Base-by-base conservation (phyloP, 2,329 filamentous ascomycete genomes). In the Thelonectria discophora region DNA sequence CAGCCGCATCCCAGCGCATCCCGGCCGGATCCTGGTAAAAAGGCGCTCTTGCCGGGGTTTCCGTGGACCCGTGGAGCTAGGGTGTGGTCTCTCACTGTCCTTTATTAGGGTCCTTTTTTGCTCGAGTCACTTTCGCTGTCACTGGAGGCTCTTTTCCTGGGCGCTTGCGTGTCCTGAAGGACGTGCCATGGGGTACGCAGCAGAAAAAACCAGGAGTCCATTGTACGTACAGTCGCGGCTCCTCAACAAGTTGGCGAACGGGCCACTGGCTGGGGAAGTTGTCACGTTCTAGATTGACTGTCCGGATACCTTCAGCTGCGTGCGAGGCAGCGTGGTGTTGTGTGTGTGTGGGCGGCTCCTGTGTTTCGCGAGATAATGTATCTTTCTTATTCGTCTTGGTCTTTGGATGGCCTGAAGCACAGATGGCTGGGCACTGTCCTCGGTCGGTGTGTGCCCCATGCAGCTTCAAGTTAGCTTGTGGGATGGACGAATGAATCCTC, bases 121-220 rank as follows among this genome's bases (percentile, higher is more conserved):
- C 51, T 58, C 54, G 57, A 60, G 61, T 50, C 60, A 56, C 67
- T 68, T 65, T 70, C 64, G 59, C 69, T 55, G 60, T 55, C 49
- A 61, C 58, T 56, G 56, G 65, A 69, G 58, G 62, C 61, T 65
- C 66, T 64, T 63, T 65, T 49, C 40, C 67, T 62, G n/a, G 37
- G 37, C 30, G 59, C 66, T 70, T 71, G 68, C 68, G 68, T 69
- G 68, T 70, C 68, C 68, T 66, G 63, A 65, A 66, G 65, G 47
- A 27, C 58, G 48, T 39, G 40, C 12, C 37, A 52, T 50, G 45
- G 42, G 34, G 58, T 21, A 52, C 53, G 40, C 37, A 17, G 47
- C 24, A 50, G 37, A 30, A 52, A 24, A 46, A 46, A 20, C 32
- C 51, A 39, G 40, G 45, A 55, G 52, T 18, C 32, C n/a, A 24